A percentile compares a stretch with the other conserved stretches of the same genome.
These are phyloP conservation scores for Sphaerobolus stellatus DNA, from an alignment of 1,284 basidiomycete genomes.

Conservation along the genomic window DNA sequence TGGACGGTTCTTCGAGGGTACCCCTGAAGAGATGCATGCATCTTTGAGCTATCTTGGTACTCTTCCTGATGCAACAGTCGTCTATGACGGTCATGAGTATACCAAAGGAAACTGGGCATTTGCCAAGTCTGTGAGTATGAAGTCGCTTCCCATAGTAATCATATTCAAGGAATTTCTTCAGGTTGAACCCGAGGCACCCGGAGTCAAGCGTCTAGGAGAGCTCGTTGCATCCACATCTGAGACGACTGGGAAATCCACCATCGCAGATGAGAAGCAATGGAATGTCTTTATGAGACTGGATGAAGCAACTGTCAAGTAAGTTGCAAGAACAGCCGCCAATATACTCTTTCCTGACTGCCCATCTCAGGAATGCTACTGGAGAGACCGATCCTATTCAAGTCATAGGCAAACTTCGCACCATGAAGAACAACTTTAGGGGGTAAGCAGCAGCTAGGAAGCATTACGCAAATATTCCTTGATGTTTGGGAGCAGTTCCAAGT, in stretches of 20 bases:
- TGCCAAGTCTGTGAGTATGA: slow-evolving; percentile 38
- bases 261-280: slow-evolving; percentile 83
- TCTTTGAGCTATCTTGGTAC: slow-evolving; percentile 75
- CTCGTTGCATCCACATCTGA: slow-evolving; percentile 53
- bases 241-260: slow-evolving; percentile 78
- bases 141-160: background rate
- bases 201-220: slow-evolving; percentile 53
- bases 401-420: slow-evolving; percentile 73
- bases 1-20: slow-evolving; percentile 97
- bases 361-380: slow-evolving; percentile 46
- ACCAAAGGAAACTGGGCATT: slow-evolving; percentile 70
- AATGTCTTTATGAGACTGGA: slow-evolving; percentile 80
- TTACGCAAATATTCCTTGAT: background rate
- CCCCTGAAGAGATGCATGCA: slow-evolving; percentile 79
- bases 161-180: slow-evolving; percentile 9
- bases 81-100: slow-evolving; percentile 94
- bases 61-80: slow-evolving; percentile 79
- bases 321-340: slow-evolving; percentile 13
- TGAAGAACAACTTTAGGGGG: slow-evolving; percentile 81
- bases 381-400: slow-evolving; percentile 51
- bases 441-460: slow-evolving; percentile 7
- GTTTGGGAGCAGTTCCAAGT: background rate
- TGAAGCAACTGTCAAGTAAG: slow-evolving; percentile 58
- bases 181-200: slow-evolving; percentile 66
- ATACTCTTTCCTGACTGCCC: background rate